A percentile compares a stretch with the other conserved stretches of the same genome.
phyloP scores from a whole-genome alignment of 148 eudicot species.

The Spergularia bocconei region DNA sequence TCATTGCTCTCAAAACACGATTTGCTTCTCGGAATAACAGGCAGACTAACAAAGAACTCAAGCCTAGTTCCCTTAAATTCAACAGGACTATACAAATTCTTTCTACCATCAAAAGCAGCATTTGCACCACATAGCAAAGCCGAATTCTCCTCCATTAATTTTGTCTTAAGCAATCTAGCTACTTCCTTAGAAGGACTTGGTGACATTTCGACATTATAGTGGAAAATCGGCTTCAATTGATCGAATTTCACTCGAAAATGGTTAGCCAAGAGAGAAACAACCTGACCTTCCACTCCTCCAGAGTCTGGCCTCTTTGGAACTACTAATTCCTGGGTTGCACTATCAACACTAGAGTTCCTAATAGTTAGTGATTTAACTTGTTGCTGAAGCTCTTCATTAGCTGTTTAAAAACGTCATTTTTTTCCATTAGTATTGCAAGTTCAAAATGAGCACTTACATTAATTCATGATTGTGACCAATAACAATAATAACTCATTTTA shows the following conservation, averaged over 20 bases:
- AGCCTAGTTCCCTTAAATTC: conserved; percentile 65
- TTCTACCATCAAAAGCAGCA: conserved; percentile 85
- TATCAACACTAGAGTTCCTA: conserved; percentile 28
- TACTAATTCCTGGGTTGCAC: conserved; percentile 33
- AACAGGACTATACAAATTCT: conserved; percentile 70
- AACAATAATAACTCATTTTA: not conserved
- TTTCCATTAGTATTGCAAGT: conserved; percentile 19
- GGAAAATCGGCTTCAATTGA: conserved; percentile 54
- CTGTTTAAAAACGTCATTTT: conserved; percentile 30
- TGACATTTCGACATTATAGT: conserved; percentile 76
- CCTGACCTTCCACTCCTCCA: conserved; percentile 80
- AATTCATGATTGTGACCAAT: too few relatives aligned
- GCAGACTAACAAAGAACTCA: conserved; percentile 68
- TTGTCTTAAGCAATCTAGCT: conserved; percentile 60
- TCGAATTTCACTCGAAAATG: conserved; percentile 80
- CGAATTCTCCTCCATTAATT: conserved; percentile 58
- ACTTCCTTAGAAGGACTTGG: conserved; percentile 78
- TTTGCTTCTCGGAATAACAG: conserved; percentile 35
- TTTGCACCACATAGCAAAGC: conserved; percentile 45
- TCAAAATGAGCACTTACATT: too few relatives aligned
- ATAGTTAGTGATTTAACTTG: conserved; percentile 31
- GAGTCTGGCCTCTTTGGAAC: conserved; percentile 77
- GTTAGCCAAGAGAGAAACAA: conserved; percentile 70
- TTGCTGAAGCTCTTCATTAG: conserved; percentile 29
- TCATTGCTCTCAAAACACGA: conserved; percentile 13